Percentiles rank a stretch among this genome's conserved stretches.
Conservation (phyloP, 2,329 filamentous ascomycete genomes). For the Aspergillus ibericus region DNA sequence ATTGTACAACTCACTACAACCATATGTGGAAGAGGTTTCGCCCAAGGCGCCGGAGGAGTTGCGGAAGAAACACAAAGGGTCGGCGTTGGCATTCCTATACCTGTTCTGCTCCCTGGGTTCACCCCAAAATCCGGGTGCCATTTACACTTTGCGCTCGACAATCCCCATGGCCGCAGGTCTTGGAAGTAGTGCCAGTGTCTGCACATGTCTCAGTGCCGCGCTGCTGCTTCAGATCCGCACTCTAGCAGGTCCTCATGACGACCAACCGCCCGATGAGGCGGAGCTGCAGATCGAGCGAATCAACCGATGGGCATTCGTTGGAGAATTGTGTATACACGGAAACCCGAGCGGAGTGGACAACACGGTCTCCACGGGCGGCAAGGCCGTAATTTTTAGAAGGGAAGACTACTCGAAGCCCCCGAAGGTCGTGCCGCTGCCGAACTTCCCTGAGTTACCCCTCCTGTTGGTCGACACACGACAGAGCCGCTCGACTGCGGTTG, state of each 20-base stretch:
- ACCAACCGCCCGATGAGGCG: conserved; percentile 86
- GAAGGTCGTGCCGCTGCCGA: conserved; percentile 71
- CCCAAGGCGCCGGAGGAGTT: conserved; percentile 63
- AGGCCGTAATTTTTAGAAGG: conserved; percentile 87
- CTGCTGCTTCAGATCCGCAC: conserved; percentile 85
- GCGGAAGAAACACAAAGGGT: conserved; percentile 80
- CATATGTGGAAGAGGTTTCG: conserved; percentile 73
- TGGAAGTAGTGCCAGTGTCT: conserved; percentile 91
- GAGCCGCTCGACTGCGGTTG: conserved; percentile 76
- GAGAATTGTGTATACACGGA: conserved; percentile 95
- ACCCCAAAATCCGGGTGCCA: conserved; percentile 73
- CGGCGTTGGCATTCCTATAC: conserved; percentile 86
- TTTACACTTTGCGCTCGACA: conserved; percentile 89
- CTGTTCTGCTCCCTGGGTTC: conserved; percentile 85
- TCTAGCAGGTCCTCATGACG: conserved; percentile 84
- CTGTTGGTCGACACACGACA: conserved; percentile 88
- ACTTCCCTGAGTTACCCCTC: conserved; percentile 89
- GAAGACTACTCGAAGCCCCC: conserved; percentile 76
- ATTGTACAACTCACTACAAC: conserved; percentile 75
- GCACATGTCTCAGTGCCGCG: conserved; percentile 81
- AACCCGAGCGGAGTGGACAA: conserved; percentile 97
- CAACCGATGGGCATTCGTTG: conserved; percentile 96
- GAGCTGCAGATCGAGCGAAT: conserved; percentile 88
- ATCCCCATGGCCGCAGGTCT: conserved; percentile 90
- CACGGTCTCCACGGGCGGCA: conserved; percentile 89